phyloP scores from a whole-genome alignment of 768 basidiomycete species.

The Candolleomyces efflorescens region DNA sequence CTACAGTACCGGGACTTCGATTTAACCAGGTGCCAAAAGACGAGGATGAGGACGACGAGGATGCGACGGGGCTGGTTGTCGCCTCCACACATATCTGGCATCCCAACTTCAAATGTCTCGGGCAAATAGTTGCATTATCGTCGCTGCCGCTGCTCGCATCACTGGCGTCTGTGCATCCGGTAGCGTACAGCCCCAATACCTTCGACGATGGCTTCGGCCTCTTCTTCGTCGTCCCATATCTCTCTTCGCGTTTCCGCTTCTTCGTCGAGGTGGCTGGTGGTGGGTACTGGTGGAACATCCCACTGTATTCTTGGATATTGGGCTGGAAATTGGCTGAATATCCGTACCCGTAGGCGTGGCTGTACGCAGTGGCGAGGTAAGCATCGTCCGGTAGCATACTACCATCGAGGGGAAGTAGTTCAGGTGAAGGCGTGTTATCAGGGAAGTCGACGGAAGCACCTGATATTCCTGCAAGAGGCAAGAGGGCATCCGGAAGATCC shows the following conservation, averaged over 20 bases:
- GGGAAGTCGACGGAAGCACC: too few species aligned
- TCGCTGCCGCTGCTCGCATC: slow-evolving; percentile 58
- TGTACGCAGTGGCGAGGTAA: neutral
- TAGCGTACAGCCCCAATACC: slow-evolving; percentile 46
- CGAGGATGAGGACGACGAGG: neutral
- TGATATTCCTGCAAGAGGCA: too few species aligned
- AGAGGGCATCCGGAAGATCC: too few species aligned
- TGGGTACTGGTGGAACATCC: neutral
- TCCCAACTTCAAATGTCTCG: slow-evolving; percentile 66
- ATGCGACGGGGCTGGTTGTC: slow-evolving; percentile 29
- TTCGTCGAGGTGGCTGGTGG: slow-evolving; percentile 12
- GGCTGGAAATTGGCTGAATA: neutral
- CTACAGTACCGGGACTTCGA: neutral
- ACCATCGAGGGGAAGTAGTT: too few species aligned
- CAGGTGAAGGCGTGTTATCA: too few species aligned
- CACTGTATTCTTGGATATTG: too few species aligned
- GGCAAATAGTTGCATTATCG: slow-evolving; percentile 61
- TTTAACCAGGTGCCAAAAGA: neutral
- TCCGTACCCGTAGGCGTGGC: neutral
- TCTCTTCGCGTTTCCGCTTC: slow-evolving; percentile 14
- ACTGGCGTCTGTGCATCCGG: slow-evolving; percentile 39
- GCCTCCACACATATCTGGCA: slow-evolving; percentile 79
- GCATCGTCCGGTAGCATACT: too few species aligned
- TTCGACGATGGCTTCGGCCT: slow-evolving; percentile 27
- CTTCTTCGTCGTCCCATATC: neutral